A percentile compares a stretch with the other conserved stretches of the same genome.
Conservation (phyloP, 1,284 basidiomycete genomes). For the Polyporus tsugae region DNA sequence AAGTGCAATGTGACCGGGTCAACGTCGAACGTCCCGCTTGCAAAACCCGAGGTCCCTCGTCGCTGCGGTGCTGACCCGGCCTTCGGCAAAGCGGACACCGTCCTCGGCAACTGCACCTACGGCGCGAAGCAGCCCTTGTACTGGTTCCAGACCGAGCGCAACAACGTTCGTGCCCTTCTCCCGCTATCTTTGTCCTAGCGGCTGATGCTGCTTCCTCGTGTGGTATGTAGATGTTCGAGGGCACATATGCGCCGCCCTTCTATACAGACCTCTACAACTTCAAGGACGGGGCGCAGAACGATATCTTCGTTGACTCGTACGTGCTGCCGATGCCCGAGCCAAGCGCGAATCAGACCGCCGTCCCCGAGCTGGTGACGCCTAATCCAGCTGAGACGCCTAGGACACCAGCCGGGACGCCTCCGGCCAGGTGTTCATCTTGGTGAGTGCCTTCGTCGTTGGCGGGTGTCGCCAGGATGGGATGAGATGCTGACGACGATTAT, state of each 20-base stretch:
- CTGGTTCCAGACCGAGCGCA: conserved; percentile 67
- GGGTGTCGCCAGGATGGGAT: not conserved
- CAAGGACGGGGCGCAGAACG: conserved; percentile 65
- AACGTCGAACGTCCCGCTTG: conserved; percentile 58
- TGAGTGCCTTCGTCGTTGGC: conserved; percentile 1
- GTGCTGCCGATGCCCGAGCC: conserved; percentile 17
- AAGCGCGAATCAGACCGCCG: conserved; percentile 25
- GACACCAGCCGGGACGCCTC: conserved; percentile 15
- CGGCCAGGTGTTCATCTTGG: conserved; percentile 21
- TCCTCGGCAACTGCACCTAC: conserved; percentile 69
- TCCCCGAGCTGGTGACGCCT: conserved; percentile 13
- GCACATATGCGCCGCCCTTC: conserved; percentile 57
- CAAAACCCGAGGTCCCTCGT: conserved; percentile 57
- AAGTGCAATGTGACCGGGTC: conserved; percentile 71
- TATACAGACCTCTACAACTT: conserved; percentile 69
- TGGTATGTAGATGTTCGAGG: conserved; percentile 66
- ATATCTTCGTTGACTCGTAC: conserved; percentile 61
- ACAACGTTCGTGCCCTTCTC: conserved; percentile 51
- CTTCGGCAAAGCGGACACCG: conserved; percentile 45
- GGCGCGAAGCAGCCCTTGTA: conserved; percentile 73
- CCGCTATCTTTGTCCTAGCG: not conserved
- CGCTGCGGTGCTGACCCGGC: conserved; percentile 65
- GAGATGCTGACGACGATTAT: not conserved
- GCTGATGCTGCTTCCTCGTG: not conserved
- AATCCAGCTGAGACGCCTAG: conserved; percentile 7